Evolutionary conservation across 2,329 filamentous ascomycete species (phyloP).

Genomic region (Huntiella abstrusa): DNA sequence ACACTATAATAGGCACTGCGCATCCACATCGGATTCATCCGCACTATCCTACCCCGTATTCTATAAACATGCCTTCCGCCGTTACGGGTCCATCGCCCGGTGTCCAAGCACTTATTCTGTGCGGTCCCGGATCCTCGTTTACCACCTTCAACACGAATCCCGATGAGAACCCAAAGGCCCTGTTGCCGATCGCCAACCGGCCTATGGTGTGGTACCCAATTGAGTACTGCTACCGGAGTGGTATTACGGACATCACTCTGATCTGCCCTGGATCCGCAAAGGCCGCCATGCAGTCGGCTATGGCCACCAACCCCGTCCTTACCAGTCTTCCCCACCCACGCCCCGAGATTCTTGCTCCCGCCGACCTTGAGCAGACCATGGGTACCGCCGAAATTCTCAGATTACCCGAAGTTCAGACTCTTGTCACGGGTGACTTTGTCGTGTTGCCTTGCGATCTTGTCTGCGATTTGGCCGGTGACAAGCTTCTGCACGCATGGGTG

Average conservation of each 20-base stretch:
- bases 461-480: constrained; percentile 70
- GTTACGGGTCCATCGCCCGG: constrained; percentile 53
- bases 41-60: constrained; percentile 4
- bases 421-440: constrained; percentile 70
- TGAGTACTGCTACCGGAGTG: constrained; percentile 68
- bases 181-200: constrained; percentile 65
- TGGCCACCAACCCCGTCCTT: constrained; percentile 61
- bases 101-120: constrained; percentile 68
- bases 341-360: constrained; percentile 58
- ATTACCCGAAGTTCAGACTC: constrained; percentile 60
- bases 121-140: constrained; percentile 64
- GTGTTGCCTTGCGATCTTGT: constrained; percentile 86
- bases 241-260: constrained; percentile 50
- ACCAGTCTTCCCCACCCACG: constrained; percentile 54
- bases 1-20: background rate
- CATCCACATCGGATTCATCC: background rate
- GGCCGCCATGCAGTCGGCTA: constrained; percentile 46
- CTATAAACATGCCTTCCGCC: constrained; percentile 50
- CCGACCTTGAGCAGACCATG: constrained; percentile 59
- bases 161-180: constrained; percentile 63
- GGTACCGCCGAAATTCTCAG: constrained; percentile 80
- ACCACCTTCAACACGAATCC: constrained; percentile 67
- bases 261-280: constrained; percentile 46
- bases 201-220: constrained; percentile 85
- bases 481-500: constrained; percentile 83